Percentiles rank a stretch among this genome's conserved stretches.
Evolutionary conservation across 768 basidiomycete species (phyloP).

Genomic region (Amanita molliuscula): DNA sequence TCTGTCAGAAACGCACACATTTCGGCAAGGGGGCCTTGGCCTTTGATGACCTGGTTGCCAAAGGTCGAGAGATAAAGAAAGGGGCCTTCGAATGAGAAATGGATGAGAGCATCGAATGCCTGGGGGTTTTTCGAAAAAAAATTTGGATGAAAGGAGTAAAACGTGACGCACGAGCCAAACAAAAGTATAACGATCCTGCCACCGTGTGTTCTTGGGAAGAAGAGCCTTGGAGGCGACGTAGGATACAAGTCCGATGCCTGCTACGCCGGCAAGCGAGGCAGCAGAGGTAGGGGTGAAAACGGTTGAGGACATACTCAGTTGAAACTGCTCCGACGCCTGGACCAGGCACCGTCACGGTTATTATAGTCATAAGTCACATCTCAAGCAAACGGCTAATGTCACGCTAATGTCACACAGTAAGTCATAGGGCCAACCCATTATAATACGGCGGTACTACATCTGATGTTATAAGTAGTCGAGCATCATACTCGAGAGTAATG

Average conservation of each 20-base stretch:
- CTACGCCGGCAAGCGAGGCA: slow-evolving; percentile 53
- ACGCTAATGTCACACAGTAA: too few relatives aligned
- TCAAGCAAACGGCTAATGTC: too few relatives aligned
- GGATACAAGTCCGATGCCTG: slow-evolving; percentile 38
- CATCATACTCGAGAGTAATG: too few relatives aligned
- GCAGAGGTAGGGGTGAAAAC: slow-evolving; percentile 54
- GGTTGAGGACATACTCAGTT: background rate
- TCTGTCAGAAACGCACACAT: slow-evolving; percentile 46
- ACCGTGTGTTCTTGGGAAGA: slow-evolving; percentile 51
- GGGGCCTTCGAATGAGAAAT: slow-evolving; percentile 71
- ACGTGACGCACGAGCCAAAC: slow-evolving; percentile 54
- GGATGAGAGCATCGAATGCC: slow-evolving; percentile 76
- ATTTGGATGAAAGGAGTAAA: background rate
- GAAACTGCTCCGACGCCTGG: background rate
- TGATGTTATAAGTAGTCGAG: too few relatives aligned
- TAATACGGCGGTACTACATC: too few relatives aligned
- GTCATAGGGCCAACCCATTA: too few relatives aligned
- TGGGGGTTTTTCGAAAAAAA: slow-evolving; percentile 15
- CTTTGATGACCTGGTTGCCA: slow-evolving; percentile 62
- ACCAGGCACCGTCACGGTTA: background rate
- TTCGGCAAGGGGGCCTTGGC: slow-evolving; percentile 58
- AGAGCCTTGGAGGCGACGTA: slow-evolving; percentile 41
- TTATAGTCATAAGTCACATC: too few relatives aligned
- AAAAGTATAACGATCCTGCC: slow-evolving; percentile 61
- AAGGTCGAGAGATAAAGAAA: slow-evolving; percentile 73